phyloP scores from a whole-genome alignment of 2,329 filamentous ascomycete species.

The Cladosporium sp. region DNA sequence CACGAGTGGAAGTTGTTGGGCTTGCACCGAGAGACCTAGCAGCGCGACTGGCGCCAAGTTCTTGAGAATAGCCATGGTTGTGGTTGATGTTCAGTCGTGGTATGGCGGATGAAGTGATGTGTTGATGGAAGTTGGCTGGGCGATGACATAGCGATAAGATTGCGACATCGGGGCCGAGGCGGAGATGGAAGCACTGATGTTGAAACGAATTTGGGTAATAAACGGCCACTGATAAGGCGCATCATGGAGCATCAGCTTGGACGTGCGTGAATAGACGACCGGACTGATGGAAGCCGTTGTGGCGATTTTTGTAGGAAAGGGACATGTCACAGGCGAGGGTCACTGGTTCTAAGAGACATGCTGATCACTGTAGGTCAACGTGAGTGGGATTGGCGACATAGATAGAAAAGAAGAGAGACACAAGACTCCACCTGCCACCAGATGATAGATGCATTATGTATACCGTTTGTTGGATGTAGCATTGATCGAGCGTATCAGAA shows the following conservation, averaged over 20 bases:
- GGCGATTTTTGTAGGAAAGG: neutral
- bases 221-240: conserved; percentile 5
- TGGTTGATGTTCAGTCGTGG: neutral
- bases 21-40: conserved; percentile 11
- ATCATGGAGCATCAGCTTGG: neutral
- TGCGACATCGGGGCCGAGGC: conserved; percentile 6
- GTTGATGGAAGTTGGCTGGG: conserved; percentile 8
- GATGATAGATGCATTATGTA: neutral
- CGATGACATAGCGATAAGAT: conserved; percentile 13
- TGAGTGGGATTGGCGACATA: neutral
- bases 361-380: neutral
- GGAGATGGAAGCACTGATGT: neutral
- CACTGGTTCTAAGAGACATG: neutral
- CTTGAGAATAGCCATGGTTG: conserved; percentile 7
- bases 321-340: neutral
- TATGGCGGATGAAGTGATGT: conserved; percentile 1
- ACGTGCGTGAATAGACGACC: neutral
- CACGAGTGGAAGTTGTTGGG: conserved; percentile 14
- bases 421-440: neutral
- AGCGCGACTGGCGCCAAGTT: conserved; percentile 3
- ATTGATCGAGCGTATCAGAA: neutral
- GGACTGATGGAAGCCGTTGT: neutral
- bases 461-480: neutral
- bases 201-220: neutral
- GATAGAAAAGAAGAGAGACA: neutral